Evolutionary conservation across 208 protist genomes (phyloP), one percentile per base, ranked within the genome.

Genomic region (Trypanosomatidae sp.): DNA sequence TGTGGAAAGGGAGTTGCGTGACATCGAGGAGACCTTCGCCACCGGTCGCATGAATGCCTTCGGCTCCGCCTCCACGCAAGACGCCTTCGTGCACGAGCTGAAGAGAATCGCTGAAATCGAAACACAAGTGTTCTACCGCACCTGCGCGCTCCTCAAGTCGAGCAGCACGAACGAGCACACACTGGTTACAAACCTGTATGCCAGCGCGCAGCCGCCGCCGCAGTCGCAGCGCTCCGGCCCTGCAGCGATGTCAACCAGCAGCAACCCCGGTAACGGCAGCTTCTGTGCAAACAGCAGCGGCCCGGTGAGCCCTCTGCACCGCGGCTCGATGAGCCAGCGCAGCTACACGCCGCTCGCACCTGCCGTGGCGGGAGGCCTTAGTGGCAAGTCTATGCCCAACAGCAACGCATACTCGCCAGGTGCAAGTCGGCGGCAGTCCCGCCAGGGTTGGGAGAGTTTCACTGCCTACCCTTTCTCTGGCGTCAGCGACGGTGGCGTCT

Each of bases 41-140:
- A 89, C 85, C 3, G 92, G 92, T 33, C 82, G 86, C 59, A 95
- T 95, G 90, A 94, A 94, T 69, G 90, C 89, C 13, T 97, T 97
- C 73, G 92, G 92, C 47, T 88, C 76, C 55, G 66, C 81, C 6
- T 62, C 62, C 7, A 90, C 84, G 28, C 88, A 91, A 69, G 89
- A 96, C 62, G 82, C 80, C 46, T 92, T 96, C 56, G 71, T 94
- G 25, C 82, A 89, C 12, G 90, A 97, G 68, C 77, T 94, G 25
- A 71, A 83, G 71, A 81, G 84, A 46, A 97, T 97, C 71, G 83
- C 88, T 0, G 88, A 94, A 41, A 88, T 97, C 55, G 90, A 97
- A 52, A 91, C 90, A 13, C 86, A 97, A 59, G 87, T 97, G 1
- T 97, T 95, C 73, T 94, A 95, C 81, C 82, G 83, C 39, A 90